Percentiles rank a stretch among this genome's conserved stretches.
Evolutionary conservation across 805 yeast species (phyloP).

Genomic region (Zygoascus tannicola): DNA sequence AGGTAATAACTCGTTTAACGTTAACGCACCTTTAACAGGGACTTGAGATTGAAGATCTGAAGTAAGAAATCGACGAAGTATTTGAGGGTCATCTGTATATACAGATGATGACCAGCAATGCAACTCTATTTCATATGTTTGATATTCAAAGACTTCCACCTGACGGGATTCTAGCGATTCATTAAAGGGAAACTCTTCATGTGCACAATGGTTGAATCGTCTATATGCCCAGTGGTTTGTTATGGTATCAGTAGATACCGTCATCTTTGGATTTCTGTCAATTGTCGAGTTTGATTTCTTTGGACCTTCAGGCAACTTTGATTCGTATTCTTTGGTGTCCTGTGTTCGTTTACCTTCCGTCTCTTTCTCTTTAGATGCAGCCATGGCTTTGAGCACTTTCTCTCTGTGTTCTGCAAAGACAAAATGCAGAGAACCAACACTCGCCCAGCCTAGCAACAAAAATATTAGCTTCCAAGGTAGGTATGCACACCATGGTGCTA

Average conservation of each 20-base stretch:
- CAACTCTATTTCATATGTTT: slow-evolving; percentile 8
- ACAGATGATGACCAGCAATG: slow-evolving; percentile 23
- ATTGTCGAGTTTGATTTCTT: too few species aligned
- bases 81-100: slow-evolving; percentile 10
- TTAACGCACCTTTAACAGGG: slow-evolving; percentile 6
- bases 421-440: slow-evolving; percentile 7
- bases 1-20: slow-evolving; percentile 12
- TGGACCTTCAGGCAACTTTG: background rate
- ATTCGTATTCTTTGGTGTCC: background rate
- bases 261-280: background rate
- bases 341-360: too few species aligned
- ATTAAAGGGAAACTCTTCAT: slow-evolving; percentile 31
- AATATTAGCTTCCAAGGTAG: slow-evolving; percentile 32
- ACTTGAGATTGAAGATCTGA: background rate
- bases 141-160: slow-evolving; percentile 44
- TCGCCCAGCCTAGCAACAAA: slow-evolving; percentile 42
- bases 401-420: background rate
- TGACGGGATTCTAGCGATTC: slow-evolving; percentile 39
- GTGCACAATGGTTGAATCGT: slow-evolving; percentile 20
- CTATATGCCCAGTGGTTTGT: background rate
- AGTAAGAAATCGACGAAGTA: background rate
- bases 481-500: slow-evolving; percentile 22
- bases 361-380: background rate
- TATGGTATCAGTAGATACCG: background rate
- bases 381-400: background rate